phyloP scores from a whole-genome alignment of 148 eudicot genomes.

The Vaccinium macrocarpon region DNA sequence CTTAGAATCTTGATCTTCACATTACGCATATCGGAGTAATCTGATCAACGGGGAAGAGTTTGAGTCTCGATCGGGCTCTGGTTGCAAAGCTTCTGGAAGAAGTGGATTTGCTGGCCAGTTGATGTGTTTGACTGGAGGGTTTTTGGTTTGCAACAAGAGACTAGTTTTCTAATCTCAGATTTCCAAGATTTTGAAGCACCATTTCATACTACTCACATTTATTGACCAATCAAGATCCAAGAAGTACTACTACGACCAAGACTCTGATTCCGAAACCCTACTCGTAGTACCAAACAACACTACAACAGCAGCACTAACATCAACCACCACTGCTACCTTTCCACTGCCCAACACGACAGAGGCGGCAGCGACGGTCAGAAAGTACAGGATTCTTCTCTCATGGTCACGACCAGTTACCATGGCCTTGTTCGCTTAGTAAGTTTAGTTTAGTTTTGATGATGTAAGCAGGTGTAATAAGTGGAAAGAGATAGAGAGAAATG shows the following conservation, averaged over 20 bases:
- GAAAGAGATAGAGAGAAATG: too few relatives aligned
- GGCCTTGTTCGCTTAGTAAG: too few relatives aligned
- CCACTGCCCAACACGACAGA: slow-evolving; percentile 21
- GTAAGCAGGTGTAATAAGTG: too few relatives aligned
- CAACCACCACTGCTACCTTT: slow-evolving; percentile 40
- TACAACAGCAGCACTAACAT: slow-evolving; percentile 38
- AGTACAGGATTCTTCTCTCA: slow-evolving; percentile 40
- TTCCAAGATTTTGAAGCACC: not conserved
- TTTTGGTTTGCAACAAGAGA: too few relatives aligned
- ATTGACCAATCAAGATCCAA: slow-evolving; percentile 97
- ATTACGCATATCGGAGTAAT: too few relatives aligned
- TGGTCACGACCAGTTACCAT: slow-evolving; percentile 74
- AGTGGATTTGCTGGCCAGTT: too few relatives aligned
- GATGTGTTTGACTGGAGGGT: too few relatives aligned
- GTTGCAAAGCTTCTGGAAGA: too few relatives aligned
- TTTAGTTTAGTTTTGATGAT: too few relatives aligned
- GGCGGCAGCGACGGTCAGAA: slow-evolving; percentile 43
- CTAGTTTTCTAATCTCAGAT: not conserved
- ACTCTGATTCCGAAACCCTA: slow-evolving; percentile 67
- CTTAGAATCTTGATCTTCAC: too few relatives aligned
- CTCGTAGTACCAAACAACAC: slow-evolving; percentile 63
- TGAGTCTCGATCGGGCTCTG: too few relatives aligned
- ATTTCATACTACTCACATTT: not conserved
- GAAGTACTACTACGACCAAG: slow-evolving; percentile 78
- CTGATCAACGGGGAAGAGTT: too few relatives aligned